These are phyloP conservation scores for Chlorencoelia australis DNA, from an alignment of 2,329 filamentous ascomycete species.

Conservation along the genomic window DNA sequence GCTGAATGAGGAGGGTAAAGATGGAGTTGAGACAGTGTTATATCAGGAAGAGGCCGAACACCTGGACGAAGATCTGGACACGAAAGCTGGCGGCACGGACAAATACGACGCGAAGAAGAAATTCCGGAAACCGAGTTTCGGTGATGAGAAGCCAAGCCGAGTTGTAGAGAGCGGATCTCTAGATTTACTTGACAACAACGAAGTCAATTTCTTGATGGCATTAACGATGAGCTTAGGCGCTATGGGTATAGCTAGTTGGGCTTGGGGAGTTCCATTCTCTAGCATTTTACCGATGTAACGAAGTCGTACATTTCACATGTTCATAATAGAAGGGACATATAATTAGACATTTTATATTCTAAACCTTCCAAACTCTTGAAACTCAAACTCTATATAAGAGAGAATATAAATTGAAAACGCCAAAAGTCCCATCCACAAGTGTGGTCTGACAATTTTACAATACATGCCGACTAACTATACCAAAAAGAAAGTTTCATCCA, in stretches of 20 bases:
- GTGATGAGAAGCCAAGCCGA: conserved; percentile 38
- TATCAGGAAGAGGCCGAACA: conserved; percentile 30
- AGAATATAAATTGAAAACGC: no score
- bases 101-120: conserved; percentile 42
- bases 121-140: conserved; percentile 42
- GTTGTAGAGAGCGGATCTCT: conserved; percentile 52
- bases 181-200: conserved; percentile 87
- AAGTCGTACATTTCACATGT: no score
- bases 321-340: not conserved
- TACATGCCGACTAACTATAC: no score
- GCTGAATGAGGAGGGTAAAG: conserved; percentile 35
- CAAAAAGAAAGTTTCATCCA: no score
- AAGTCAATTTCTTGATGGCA: conserved; percentile 91
- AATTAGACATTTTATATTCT: no score
- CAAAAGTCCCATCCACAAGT: no score
- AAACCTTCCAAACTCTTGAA: no score
- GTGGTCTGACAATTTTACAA: no score
- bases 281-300: no score
- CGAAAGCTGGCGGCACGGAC: conserved; percentile 31
- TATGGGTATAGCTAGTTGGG: conserved; percentile 55
- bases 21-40: conserved; percentile 32
- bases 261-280: conserved; percentile 45
- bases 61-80: conserved; percentile 28
- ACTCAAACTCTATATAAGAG: no score
- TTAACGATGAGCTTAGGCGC: conserved; percentile 67